A percentile compares a stretch with the other conserved stretches of the same genome.
These are phyloP conservation scores for Ziziphus jujuba DNA, from an alignment of 306 rosid species.

Conservation along the genomic window DNA sequence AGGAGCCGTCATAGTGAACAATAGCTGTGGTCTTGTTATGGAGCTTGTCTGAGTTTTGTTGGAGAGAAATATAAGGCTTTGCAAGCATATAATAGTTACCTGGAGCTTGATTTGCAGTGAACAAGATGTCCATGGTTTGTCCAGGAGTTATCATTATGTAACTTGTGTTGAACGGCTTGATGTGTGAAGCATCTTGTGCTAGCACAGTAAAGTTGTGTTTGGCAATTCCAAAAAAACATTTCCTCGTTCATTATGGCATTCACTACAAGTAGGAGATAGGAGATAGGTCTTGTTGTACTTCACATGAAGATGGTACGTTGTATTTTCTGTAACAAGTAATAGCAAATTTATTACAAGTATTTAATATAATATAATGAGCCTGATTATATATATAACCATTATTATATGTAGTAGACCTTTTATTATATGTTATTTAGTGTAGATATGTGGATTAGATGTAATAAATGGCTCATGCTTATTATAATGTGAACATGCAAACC, in stretches of 20 bases:
- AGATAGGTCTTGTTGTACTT: slow-evolving; percentile 42
- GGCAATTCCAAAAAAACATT: slow-evolving; percentile 42
- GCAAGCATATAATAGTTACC: slow-evolving; percentile 49
- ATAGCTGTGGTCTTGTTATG: no score
- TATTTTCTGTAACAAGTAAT: no score
- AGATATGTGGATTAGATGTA: no score
- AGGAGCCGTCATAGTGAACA: no score
- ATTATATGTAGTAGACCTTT: no score
- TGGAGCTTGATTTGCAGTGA: slow-evolving; percentile 40
- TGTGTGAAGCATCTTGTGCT: slow-evolving; percentile 38
- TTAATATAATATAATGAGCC: no score
- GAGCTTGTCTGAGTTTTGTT: no score
- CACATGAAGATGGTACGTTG: slow-evolving; percentile 18
- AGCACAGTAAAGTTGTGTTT: slow-evolving; percentile 53
- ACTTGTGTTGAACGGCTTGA: slow-evolving; percentile 29
- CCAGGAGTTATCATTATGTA: slow-evolving; percentile 53
- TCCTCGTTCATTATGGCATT: slow-evolving; percentile 40
- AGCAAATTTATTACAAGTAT: no score
- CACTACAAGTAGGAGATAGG: slow-evolving; percentile 43
- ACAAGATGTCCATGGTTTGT: slow-evolving; percentile 44
- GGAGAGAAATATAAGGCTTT: slow-evolving; percentile 12
- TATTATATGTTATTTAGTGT: no score
- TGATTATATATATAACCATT: no score
- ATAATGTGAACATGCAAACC: no score
- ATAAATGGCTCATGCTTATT: no score